These are phyloP conservation scores for Gynochthodes officinalis DNA, from an alignment of 257 asterid genomes.

Conservation along the genomic window DNA sequence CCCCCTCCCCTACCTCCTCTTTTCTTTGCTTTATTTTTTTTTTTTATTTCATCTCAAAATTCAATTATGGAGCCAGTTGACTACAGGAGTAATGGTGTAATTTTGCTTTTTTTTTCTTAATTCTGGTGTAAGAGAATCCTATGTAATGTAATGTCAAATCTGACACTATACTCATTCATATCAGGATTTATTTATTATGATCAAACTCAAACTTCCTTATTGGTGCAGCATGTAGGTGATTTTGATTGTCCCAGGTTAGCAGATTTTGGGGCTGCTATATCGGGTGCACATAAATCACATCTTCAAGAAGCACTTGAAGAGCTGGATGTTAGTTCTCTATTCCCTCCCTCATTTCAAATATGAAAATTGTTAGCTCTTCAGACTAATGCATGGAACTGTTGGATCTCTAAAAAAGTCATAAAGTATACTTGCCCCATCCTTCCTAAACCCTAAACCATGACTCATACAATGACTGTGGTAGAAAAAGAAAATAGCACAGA, in stretches of 20 bases:
- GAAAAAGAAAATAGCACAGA: background rate
- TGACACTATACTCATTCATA: conserved; percentile 6
- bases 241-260: conserved; percentile 94
- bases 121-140: background rate
- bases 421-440: no score
- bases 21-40: no score
- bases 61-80: background rate
- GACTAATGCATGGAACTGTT: background rate
- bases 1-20: no score
- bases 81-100: background rate
- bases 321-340: conserved; percentile 72
- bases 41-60: background rate
- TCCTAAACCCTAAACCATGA: background rate
- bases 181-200: background rate
- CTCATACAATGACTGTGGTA: background rate
- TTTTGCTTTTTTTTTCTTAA: background rate
- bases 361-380: background rate
- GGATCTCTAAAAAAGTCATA: background rate
- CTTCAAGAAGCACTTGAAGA: conserved; percentile 98
- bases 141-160: conserved; percentile 1
- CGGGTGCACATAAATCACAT: conserved; percentile 83
- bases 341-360: background rate
- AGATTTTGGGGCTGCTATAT: conserved; percentile 99
- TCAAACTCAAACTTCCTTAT: conserved; percentile 28
- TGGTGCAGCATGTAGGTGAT: conserved; percentile 89